phyloP scores from a whole-genome alignment of 805 yeast species.

The Candida chauliodis region DNA sequence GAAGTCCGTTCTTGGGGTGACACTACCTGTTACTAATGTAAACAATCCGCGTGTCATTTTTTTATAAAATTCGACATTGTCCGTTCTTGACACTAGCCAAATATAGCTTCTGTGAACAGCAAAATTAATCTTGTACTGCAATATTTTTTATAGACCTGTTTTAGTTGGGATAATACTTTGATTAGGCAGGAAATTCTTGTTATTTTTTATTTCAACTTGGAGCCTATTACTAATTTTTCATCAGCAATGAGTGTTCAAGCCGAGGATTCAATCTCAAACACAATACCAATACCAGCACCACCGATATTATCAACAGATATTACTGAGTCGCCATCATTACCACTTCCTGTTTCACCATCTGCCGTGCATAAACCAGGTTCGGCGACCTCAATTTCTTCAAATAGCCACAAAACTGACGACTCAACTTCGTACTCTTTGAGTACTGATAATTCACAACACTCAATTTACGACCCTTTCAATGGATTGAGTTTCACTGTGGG shows the following conservation, averaged over 20 bases:
- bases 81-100: no score
- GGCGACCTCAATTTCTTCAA: neutral
- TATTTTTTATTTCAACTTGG: no score
- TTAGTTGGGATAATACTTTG: no score
- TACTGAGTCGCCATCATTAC: neutral
- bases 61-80: no score
- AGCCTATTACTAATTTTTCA: no score
- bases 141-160: no score
- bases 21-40: no score
- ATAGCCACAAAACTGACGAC: neutral
- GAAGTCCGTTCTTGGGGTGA: no score
- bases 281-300: slow-evolving; percentile 4
- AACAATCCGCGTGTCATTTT: no score
- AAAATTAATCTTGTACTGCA: no score
- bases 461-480: slow-evolving; percentile 41
- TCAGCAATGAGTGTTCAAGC: neutral
- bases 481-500: slow-evolving; percentile 79
- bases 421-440: neutral
- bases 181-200: no score
- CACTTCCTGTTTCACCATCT: neutral
- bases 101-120: no score
- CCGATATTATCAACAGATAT: neutral
- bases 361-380: neutral
- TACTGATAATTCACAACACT: neutral
- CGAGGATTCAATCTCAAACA: neutral